phyloP scores from a whole-genome alignment of 805 yeast species.

The Middelhovenomyces tepae region DNA sequence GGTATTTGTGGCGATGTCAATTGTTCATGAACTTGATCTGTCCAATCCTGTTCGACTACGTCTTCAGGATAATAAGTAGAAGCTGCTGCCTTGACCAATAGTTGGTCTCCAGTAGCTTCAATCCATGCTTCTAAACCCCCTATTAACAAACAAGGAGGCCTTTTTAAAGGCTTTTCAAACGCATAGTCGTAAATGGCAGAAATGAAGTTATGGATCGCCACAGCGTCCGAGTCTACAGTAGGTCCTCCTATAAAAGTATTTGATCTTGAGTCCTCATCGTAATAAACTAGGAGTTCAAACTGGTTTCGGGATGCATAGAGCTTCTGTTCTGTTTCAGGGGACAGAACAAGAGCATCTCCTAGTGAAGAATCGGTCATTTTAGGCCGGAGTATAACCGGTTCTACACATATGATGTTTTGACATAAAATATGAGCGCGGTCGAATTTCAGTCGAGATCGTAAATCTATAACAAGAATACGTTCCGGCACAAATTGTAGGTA shows the following conservation, averaged over 20 bases:
- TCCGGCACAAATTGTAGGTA: slow-evolving; percentile 20
- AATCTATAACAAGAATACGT: slow-evolving; percentile 57
- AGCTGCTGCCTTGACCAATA: neutral
- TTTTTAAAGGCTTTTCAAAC: slow-evolving; percentile 28
- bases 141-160: slow-evolving; percentile 37
- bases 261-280: slow-evolving; percentile 35
- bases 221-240: slow-evolving; percentile 9
- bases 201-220: slow-evolving; percentile 26
- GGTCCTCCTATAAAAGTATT: slow-evolving; percentile 9
- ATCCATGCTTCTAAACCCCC: slow-evolving; percentile 51
- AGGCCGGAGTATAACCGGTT: slow-evolving; percentile 52
- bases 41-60: no score
- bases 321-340: slow-evolving; percentile 47
- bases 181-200: slow-evolving; percentile 33
- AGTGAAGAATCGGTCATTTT: slow-evolving; percentile 44
- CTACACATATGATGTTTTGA: slow-evolving; percentile 58
- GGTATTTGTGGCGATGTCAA: no score
- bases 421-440: slow-evolving; percentile 54
- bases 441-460: slow-evolving; percentile 53
- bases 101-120: slow-evolving; percentile 15
- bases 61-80: neutral
- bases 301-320: slow-evolving; percentile 44
- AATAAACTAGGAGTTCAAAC: slow-evolving; percentile 58
- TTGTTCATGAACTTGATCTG: no score
- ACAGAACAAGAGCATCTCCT: slow-evolving; percentile 49